Percentiles rank a stretch among this genome's conserved stretches.
phyloP scores from a whole-genome alignment of 176 grass and related monocot species.

The Dendrocalamus sinicus region DNA sequence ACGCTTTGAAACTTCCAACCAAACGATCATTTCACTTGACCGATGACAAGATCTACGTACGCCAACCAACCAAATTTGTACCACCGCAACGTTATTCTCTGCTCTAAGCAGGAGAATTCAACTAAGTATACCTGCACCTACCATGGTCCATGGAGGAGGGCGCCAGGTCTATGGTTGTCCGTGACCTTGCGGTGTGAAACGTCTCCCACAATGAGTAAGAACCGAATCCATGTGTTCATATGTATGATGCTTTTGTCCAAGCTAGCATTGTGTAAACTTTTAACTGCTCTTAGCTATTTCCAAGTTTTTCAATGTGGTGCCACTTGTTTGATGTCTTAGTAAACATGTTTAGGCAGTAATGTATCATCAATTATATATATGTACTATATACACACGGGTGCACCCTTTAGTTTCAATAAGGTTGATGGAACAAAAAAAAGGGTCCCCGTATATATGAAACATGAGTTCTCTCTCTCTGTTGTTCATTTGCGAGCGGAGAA shows the following conservation, averaged over 20 bases:
- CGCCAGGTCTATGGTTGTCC: background rate
- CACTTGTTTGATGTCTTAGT: background rate
- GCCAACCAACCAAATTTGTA: background rate
- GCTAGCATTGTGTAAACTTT: background rate
- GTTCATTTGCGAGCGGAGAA: too few relatives aligned
- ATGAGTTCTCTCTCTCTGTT: too few relatives aligned
- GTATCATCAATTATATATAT: background rate
- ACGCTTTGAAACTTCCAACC: too few relatives aligned
- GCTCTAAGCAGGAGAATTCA: background rate
- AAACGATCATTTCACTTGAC: too few relatives aligned
- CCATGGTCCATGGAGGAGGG: background rate
- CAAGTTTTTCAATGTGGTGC: background rate
- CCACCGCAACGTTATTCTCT: background rate
- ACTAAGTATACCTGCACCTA: background rate
- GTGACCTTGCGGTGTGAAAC: background rate
- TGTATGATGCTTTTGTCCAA: background rate
- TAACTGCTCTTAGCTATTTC: background rate
- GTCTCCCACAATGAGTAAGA: background rate
- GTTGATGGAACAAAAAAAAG: too few relatives aligned
- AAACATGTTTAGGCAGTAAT: background rate
- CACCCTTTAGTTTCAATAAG: too few relatives aligned
- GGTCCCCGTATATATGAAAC: too few relatives aligned
- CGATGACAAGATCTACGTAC: background rate
- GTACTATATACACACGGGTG: background rate
- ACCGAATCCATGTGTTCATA: constrained; percentile 7